Percentiles rank a stretch among this genome's conserved stretches.
phyloP scores from a whole-genome alignment of 768 basidiomycete genomes.

The Auricularia auricula-judae region DNA sequence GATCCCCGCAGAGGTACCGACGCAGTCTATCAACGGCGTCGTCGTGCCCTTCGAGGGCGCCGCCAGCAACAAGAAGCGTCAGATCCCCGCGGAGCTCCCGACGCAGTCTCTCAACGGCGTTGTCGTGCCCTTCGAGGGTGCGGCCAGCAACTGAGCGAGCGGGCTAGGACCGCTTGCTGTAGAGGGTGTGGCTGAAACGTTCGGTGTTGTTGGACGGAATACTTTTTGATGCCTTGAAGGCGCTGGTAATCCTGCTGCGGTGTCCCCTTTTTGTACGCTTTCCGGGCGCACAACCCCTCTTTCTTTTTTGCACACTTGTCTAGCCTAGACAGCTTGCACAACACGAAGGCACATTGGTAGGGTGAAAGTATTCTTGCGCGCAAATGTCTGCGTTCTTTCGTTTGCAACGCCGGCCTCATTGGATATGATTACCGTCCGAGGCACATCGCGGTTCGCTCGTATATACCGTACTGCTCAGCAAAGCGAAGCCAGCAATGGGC shows the following conservation, averaged over 20 bases:
- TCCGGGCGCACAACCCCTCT: neutral
- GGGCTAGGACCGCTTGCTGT: neutral
- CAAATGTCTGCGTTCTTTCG: too few species aligned
- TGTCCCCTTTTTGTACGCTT: neutral
- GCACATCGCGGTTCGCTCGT: too few species aligned
- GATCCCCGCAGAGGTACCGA: neutral
- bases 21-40: neutral
- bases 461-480: too few species aligned
- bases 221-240: neutral
- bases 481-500: too few species aligned
- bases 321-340: neutral
- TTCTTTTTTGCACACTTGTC: neutral
- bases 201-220: neutral
- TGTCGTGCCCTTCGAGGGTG: neutral
- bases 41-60: neutral
- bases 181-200: neutral
- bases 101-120: neutral
- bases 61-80: neutral
- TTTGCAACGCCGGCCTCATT: too few species aligned
- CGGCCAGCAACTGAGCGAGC: neutral
- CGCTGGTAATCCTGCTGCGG: slow-evolving; percentile 1
- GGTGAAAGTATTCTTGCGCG: neutral
- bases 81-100: neutral
- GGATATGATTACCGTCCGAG: too few species aligned
- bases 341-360: neutral